phyloP scores from a whole-genome alignment of 192 early-diverging fungal species.

The Rhizophagus prolifer region DNA sequence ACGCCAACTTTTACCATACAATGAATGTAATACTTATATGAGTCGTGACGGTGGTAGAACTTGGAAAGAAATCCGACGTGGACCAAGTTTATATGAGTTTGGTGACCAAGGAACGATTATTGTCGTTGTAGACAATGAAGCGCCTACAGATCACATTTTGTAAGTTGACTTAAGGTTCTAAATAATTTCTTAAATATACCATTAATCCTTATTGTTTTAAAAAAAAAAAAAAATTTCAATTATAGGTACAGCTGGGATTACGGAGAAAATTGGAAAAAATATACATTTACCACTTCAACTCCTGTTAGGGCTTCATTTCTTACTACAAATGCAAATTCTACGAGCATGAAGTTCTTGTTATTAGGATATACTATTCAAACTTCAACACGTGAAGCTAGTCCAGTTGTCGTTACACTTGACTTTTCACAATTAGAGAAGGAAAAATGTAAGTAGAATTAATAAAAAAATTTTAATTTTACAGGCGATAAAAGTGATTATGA shows the following conservation, averaged over 20 bases:
- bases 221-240: neutral
- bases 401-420: constrained; percentile 57
- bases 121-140: constrained; percentile 70
- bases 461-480: constrained; percentile 49
- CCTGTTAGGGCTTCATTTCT: constrained; percentile 64
- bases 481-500: constrained; percentile 83
- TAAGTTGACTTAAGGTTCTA: constrained; percentile 33
- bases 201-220: neutral
- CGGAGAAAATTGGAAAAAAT: constrained; percentile 70
- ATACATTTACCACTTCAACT: constrained; percentile 54
- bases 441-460: constrained; percentile 43
- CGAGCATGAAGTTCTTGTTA: constrained; percentile 74
- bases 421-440: constrained; percentile 47
- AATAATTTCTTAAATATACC: neutral
- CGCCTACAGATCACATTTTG: constrained; percentile 60
- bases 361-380: constrained; percentile 49
- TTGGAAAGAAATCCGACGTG: constrained; percentile 67
- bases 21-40: constrained; percentile 70
- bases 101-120: constrained; percentile 90
- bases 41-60: constrained; percentile 83
- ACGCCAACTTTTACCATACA: constrained; percentile 54
- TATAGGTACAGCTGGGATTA: constrained; percentile 69
- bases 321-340: constrained; percentile 61
- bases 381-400: constrained; percentile 24
- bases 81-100: constrained; percentile 76